phyloP scores from a whole-genome alignment of 352 stramenopile species.

The Phytophthora megakarya region DNA sequence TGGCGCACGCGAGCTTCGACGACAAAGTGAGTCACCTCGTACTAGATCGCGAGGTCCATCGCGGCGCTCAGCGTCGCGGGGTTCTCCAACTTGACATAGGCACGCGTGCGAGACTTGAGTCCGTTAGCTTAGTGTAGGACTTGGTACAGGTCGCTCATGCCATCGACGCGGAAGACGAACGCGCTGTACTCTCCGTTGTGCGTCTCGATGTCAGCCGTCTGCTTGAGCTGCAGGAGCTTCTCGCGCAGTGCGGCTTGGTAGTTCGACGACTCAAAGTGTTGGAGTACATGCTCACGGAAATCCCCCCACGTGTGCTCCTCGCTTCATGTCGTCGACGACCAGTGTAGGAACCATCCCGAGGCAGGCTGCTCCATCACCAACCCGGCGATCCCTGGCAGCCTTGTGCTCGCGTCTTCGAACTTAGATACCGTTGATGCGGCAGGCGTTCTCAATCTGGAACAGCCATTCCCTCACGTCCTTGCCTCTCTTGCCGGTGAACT shows the following conservation, averaged over 20 bases:
- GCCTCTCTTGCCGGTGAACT: no score
- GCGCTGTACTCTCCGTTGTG: background rate
- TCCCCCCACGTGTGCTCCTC: constrained; percentile 10
- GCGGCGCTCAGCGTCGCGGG: background rate
- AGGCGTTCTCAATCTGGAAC: no score
- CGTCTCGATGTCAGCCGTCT: background rate
- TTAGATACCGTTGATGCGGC: constrained; percentile 1
- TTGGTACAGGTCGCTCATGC: background rate
- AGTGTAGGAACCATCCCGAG: no score
- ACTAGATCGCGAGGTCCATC: background rate
- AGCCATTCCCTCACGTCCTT: no score
- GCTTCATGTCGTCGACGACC: background rate
- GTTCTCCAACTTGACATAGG: background rate
- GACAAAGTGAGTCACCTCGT: background rate
- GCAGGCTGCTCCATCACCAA: no score
- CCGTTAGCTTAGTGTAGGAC: background rate
- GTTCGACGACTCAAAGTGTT: no score
- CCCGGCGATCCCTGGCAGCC: background rate
- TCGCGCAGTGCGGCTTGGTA: background rate
- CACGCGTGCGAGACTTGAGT: background rate
- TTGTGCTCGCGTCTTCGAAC: constrained; percentile 2
- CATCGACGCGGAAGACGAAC: no score
- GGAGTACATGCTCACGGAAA: background rate
- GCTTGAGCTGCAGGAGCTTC: background rate
- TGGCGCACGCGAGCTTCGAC: background rate